phyloP scores from a whole-genome alignment of 768 basidiomycete genomes.

The Suillus occidentalis region DNA sequence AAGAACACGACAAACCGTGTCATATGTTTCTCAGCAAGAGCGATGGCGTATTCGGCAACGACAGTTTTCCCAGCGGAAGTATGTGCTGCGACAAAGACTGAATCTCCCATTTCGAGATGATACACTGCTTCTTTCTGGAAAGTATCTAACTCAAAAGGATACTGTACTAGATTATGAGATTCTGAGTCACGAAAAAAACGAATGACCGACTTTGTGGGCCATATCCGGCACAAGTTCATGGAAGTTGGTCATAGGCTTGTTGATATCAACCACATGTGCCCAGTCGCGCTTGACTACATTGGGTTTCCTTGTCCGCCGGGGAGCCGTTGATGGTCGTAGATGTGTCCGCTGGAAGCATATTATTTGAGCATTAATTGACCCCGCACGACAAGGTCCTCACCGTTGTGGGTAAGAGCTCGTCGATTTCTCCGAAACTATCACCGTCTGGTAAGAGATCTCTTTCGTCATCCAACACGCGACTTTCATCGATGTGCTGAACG shows the following conservation, averaged over 20 bases:
- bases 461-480: slow-evolving; percentile 20
- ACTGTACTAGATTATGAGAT: slow-evolving; percentile 45
- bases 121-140: slow-evolving; percentile 99
- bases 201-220: slow-evolving; percentile 80
- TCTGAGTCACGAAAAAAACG: not conserved
- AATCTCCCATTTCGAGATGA: slow-evolving; percentile 95
- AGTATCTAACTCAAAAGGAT: slow-evolving; percentile 97
- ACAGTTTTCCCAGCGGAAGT: slow-evolving; percentile 99
- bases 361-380: not conserved
- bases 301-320: slow-evolving; percentile 41
- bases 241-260: slow-evolving; percentile 86
- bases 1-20: slow-evolving; percentile 64
- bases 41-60: slow-evolving; percentile 98
- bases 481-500: slow-evolving; percentile 20
- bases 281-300: slow-evolving; percentile 84
- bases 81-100: slow-evolving; percentile 99
- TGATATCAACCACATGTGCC: slow-evolving; percentile 97
- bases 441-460: slow-evolving; percentile 18
- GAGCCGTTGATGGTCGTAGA: slow-evolving; percentile 51
- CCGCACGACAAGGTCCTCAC: slow-evolving; percentile 27
- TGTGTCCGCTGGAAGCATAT: slow-evolving; percentile 47
- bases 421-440: slow-evolving; percentile 53
- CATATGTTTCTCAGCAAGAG: slow-evolving; percentile 96
- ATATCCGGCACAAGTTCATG: slow-evolving; percentile 92
- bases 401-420: slow-evolving; percentile 72